phyloP scores from a whole-genome alignment of 345 rosid genomes.

The Sapria himalayana region DNA sequence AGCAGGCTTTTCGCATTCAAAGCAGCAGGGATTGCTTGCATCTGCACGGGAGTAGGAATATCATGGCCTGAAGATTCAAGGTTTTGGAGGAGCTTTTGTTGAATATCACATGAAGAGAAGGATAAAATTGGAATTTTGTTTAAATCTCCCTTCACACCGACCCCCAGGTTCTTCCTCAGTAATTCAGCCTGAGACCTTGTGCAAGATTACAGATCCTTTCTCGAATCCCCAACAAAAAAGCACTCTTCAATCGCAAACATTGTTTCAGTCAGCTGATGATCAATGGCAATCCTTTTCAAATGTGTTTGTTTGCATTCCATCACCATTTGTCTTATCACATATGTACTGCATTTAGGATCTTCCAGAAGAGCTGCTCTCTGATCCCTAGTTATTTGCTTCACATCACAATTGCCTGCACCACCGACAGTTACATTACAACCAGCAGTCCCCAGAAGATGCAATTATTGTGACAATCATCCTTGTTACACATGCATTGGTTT shows the following conservation, averaged over 20 bases:
- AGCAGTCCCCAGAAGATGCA: too few relatives aligned
- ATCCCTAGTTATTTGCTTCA: constrained; percentile 35
- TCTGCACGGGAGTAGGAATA: constrained; percentile 70
- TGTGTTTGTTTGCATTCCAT: constrained; percentile 57
- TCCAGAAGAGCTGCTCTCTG: constrained; percentile 50
- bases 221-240: constrained; percentile 39
- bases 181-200: constrained; percentile 20
- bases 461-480: too few relatives aligned
- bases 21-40: constrained; percentile 80
- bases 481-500: too few relatives aligned
- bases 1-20: constrained; percentile 40
- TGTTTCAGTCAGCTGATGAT: too few relatives aligned
- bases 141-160: constrained; percentile 33
- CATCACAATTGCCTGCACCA: too few relatives aligned
- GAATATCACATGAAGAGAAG: constrained; percentile 44
- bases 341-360: constrained; percentile 73
- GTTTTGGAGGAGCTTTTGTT: constrained; percentile 42
- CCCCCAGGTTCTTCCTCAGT: constrained; percentile 53
- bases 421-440: too few relatives aligned
- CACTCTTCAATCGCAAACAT: constrained; percentile 64
- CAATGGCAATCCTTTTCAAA: constrained; percentile 17
- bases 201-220: constrained; percentile 10
- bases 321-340: constrained; percentile 68
- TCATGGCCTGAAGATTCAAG: constrained; percentile 52
- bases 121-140: constrained; percentile 43